phyloP scores from a whole-genome alignment of 305 asterid genomes.

The Caryopteris hybrid region DNA sequence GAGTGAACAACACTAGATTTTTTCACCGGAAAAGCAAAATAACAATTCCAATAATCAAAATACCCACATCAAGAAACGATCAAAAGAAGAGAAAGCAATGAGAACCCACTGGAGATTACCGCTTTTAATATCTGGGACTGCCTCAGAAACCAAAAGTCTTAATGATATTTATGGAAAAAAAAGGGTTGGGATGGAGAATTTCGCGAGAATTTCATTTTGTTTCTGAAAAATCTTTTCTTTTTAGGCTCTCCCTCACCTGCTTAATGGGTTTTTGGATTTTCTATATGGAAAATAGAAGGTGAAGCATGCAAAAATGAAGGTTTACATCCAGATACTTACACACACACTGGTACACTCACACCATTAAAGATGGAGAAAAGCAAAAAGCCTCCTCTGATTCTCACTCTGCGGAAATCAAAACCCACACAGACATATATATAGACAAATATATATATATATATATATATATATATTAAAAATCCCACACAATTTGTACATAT shows the following conservation, averaged over 20 bases:
- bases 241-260: background rate
- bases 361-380: conserved; percentile 58
- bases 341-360: conserved; percentile 45
- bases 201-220: conserved; percentile 18
- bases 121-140: conserved; percentile 38
- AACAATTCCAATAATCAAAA: conserved; percentile 22
- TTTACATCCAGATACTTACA: conserved; percentile 27
- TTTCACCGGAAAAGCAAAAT: too few species aligned
- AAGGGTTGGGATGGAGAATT: conserved; percentile 29
- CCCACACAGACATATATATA: background rate
- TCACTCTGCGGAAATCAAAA: conserved; percentile 1
- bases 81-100: conserved; percentile 4
- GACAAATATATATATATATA: background rate
- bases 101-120: conserved; percentile 34
- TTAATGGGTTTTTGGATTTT: conserved; percentile 22
- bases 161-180: conserved; percentile 27
- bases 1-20: too few species aligned
- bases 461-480: too few species aligned
- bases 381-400: conserved; percentile 15
- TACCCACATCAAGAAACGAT: conserved; percentile 25
- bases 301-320: conserved; percentile 30
- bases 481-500: background rate
- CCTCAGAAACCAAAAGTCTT: conserved; percentile 31
- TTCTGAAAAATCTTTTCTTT: background rate
- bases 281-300: conserved; percentile 4